Conservation (phyloP, 352 stramenopile genomes). For the Globisporangium acanthophoron region DNA sequence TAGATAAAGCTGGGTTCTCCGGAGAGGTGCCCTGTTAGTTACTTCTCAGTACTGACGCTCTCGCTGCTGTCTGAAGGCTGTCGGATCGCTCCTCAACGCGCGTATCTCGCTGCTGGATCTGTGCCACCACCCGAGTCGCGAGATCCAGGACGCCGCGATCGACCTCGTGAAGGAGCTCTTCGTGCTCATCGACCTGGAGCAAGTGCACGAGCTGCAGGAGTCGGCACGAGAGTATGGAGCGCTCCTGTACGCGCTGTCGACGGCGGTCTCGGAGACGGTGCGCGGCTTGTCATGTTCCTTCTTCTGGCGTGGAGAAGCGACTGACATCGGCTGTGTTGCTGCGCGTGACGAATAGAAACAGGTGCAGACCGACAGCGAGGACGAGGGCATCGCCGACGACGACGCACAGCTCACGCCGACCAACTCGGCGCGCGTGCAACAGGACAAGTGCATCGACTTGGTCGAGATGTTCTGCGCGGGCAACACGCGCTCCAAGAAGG, state of each 20-base stretch:
- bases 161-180: slow-evolving; percentile 78
- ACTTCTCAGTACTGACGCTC: background rate
- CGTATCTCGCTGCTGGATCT: slow-evolving; percentile 60
- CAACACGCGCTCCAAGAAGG: slow-evolving; percentile 72
- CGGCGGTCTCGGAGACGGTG: slow-evolving; percentile 28
- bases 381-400: slow-evolving; percentile 13
- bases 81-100: slow-evolving; percentile 58
- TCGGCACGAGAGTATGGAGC: slow-evolving; percentile 70
- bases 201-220: slow-evolving; percentile 78
- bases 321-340: background rate
- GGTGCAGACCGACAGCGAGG: slow-evolving; percentile 2
- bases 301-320: background rate
- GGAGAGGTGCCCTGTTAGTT: background rate
- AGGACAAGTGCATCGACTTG: slow-evolving; percentile 57
- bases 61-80: slow-evolving; percentile 19
- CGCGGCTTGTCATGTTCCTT: slow-evolving; percentile 2
- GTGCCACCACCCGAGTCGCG: slow-evolving; percentile 41
- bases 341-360: background rate
- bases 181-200: slow-evolving; percentile 57
- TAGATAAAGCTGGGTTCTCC: background rate
- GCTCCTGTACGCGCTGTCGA: slow-evolving; percentile 60
- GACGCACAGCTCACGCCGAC: slow-evolving; percentile 32
- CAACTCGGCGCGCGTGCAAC: slow-evolving; percentile 21
- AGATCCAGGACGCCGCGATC: slow-evolving; percentile 50
- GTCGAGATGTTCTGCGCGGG: slow-evolving; percentile 81